Percentiles rank a stretch among this genome's conserved stretches.
Evolutionary conservation across 805 yeast species (phyloP).

Genomic region (Nadsonia fulvescens): DNA sequence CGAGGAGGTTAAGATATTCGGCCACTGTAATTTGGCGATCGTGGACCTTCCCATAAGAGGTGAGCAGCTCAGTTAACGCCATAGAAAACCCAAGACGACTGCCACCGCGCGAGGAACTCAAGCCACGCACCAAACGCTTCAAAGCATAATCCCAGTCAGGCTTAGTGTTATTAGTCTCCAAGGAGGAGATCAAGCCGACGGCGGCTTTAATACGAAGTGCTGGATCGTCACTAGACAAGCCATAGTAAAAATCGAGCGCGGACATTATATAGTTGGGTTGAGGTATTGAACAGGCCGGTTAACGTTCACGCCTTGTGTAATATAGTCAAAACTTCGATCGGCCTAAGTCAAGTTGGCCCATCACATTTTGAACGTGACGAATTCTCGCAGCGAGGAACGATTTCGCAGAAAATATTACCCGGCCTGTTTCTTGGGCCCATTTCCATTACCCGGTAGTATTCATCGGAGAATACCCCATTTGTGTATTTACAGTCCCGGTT

Average conservation of each 20-base stretch:
- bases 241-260: slow-evolving; percentile 55
- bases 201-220: slow-evolving; percentile 61
- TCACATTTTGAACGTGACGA: no score
- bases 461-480: no score
- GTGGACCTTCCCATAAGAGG: slow-evolving; percentile 10
- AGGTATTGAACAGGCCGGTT: no score
- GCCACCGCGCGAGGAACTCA: slow-evolving; percentile 63
- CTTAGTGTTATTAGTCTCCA: slow-evolving; percentile 20
- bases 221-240: slow-evolving; percentile 58
- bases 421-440: no score
- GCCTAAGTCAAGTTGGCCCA: no score
- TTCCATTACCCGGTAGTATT: no score
- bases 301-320: no score
- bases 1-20: slow-evolving; percentile 21
- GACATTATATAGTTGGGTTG: no score
- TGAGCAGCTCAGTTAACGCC: slow-evolving; percentile 51
- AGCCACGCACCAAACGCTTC: slow-evolving; percentile 60
- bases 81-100: slow-evolving; percentile 80
- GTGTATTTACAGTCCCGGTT: no score
- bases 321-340: no score
- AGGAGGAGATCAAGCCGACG: slow-evolving; percentile 40
- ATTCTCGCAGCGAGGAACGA: no score
- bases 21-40: slow-evolving; percentile 20
- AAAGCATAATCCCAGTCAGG: slow-evolving; percentile 72
- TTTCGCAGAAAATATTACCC: no score